Percentiles rank a stretch among this genome's conserved stretches.
Evolutionary conservation across 257 asterid species (phyloP).

Genomic region (Solanum infundibuliforme): DNA sequence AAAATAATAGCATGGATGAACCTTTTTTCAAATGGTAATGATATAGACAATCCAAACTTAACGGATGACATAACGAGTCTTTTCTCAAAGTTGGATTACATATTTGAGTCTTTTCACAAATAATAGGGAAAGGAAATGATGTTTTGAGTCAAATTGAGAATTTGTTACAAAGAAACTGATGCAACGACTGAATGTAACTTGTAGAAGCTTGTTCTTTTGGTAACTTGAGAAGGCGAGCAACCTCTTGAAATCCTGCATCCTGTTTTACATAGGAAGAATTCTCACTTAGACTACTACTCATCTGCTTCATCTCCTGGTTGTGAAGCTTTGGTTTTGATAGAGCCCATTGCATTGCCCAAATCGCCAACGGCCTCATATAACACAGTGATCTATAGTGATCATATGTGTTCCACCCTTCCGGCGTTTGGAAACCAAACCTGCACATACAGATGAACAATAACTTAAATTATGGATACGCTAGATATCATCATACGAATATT

Average conservation of each 20-base stretch:
- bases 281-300: not conserved
- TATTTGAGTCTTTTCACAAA: not conserved
- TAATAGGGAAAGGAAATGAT: not conserved
- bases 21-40: no score
- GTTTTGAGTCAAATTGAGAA: constrained; percentile 5
- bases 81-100: not conserved
- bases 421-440: constrained; percentile 37
- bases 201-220: constrained; percentile 30
- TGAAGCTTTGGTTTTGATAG: constrained; percentile 11
- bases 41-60: no score
- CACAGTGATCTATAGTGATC: constrained; percentile 31
- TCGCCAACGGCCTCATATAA: constrained; percentile 41
- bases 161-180: constrained; percentile 27
- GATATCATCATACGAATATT: not conserved
- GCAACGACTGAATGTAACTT: constrained; percentile 32
- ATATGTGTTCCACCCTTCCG: constrained; percentile 34
- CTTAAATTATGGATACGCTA: not conserved
- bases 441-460: not conserved
- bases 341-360: constrained; percentile 55
- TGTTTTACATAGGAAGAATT: not conserved
- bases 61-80: not conserved
- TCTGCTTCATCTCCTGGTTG: not conserved
- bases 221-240: constrained; percentile 31
- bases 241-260: constrained; percentile 27
- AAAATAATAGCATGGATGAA: not conserved